Base-by-base conservation (phyloP, 768 basidiomycete species). In the Lentinula aciculospora region DNA sequence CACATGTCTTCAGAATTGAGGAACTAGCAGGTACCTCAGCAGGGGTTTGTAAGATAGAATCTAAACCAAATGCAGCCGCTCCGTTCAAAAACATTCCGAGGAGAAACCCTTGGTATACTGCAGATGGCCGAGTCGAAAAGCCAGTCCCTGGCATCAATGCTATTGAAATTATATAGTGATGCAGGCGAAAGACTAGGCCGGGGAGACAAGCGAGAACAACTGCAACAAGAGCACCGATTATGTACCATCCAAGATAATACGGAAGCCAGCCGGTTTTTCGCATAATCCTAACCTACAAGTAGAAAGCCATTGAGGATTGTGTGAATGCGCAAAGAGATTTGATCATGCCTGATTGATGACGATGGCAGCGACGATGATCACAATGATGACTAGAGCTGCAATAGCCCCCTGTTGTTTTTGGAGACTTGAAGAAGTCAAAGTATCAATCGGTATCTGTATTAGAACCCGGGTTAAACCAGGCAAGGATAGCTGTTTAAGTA, bases 181-280 rank as follows among this genome's bases (percentile, higher is more conserved):
- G 93, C 23, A 94, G 62, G 34, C 92, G 80, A 44, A 92, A 73
- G 50, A 81, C 70, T 47, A 93, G 67, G 4, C 81, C 84, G 9
- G 92, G 91, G 17, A 94, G 73, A 51, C 82, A 73, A 3, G 85
- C 80, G 45, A 94, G 67, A 4, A 92, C 81, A 12, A 91, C 65
- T 23, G 79, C 66, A n/a, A 86, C 76, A 15, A 89, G 68, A 0
- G 84, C 90, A 13, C 88, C 89, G 29, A 76, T 65, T 36, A 81
- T 71, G 66, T 89, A 89, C 88, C 92, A 92, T 5, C 76, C 77
- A 31, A 86, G 66, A 67, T 94, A 94, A 65, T 83, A 80, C 4
- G 85, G 84, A 12, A 94, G 71, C 85, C 88, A 92, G 1, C 92
- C 92, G 0, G 89, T 92, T 69, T 89, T 88, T 51, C 92, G 81